Percentiles rank a stretch among this genome's conserved stretches.
Evolutionary conservation across 2,329 filamentous ascomycete genomes (phyloP).

Genomic region (Aspergillus pseudotamarii): DNA sequence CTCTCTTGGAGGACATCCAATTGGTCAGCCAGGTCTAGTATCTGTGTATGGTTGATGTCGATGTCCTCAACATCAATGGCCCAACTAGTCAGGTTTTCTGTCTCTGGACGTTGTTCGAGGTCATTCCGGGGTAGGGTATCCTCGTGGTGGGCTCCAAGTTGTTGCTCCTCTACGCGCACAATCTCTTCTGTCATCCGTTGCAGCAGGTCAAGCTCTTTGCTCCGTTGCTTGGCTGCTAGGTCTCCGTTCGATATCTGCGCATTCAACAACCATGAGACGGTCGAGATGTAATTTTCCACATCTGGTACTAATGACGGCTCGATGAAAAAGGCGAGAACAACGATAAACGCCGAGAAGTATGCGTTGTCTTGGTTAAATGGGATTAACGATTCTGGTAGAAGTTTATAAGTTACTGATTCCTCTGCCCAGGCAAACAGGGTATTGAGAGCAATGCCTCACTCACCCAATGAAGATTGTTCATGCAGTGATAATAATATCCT

Average conservation of each 20-base stretch:
- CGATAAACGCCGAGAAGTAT: not conserved
- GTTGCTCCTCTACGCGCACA: not conserved
- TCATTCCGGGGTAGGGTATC: not conserved
- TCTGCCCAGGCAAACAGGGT: too few relatives aligned
- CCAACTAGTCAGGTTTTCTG: not conserved
- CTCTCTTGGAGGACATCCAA: not conserved
- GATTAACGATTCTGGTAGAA: not conserved
- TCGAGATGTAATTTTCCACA: not conserved
- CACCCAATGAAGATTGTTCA: not conserved
- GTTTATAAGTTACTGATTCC: not conserved
- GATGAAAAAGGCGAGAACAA: conserved; percentile 2
- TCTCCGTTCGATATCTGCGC: not conserved
- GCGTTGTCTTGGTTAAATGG: not conserved
- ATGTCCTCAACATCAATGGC: not conserved
- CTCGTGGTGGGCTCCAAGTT: not conserved
- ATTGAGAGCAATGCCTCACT: not conserved
- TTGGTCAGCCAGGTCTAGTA: not conserved
- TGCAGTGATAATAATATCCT: too few relatives aligned
- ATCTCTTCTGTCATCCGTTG: conserved; percentile 1
- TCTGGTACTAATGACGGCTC: not conserved
- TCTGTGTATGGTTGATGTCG: conserved; percentile 1
- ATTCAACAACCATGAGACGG: not conserved
- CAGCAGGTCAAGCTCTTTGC: conserved; percentile 2
- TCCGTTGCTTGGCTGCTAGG: not conserved
- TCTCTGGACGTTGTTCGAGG: not conserved